A percentile compares a stretch with the other conserved stretches of the same genome.
phyloP scores from a whole-genome alignment of 495 filamentous ascomycete genomes.

The Cercophora sp. region DNA sequence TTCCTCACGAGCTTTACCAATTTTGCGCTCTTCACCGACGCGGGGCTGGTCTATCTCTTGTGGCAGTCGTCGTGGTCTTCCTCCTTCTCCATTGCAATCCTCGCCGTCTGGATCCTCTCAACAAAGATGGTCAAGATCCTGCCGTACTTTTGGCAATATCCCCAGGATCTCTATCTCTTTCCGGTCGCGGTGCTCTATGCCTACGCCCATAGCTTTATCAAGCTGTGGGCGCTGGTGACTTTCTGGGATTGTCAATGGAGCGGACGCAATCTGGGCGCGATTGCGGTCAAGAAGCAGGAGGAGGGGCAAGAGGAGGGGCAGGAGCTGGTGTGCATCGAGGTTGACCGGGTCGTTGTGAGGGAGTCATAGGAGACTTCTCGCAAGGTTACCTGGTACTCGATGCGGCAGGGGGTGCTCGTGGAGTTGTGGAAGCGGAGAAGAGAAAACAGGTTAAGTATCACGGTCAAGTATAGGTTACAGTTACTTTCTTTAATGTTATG shows the following conservation, averaged over 20 bases:
- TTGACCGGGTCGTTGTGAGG: no score
- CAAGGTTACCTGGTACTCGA: no score
- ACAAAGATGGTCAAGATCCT: conserved; percentile 61
- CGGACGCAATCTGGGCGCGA: conserved; percentile 20
- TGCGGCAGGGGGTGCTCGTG: no score
- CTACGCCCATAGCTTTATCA: conserved; percentile 60
- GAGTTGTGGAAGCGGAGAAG: no score
- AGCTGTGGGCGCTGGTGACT: conserved; percentile 58
- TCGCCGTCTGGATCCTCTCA: conserved; percentile 42
- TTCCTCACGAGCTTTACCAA: conserved; percentile 57
- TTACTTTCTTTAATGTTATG: no score
- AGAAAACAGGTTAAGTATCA: no score
- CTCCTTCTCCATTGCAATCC: conserved; percentile 6
- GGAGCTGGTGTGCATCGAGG: no score
- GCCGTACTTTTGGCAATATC: conserved; percentile 54
- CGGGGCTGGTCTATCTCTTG: conserved; percentile 36
- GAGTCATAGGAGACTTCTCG: no score
- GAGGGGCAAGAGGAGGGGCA: no score
- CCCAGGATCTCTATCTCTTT: conserved; percentile 52
- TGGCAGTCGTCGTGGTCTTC: neutral
- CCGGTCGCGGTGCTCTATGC: conserved; percentile 54
- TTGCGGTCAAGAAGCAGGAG: no score
- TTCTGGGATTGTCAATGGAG: conserved; percentile 34
- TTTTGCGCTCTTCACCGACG: conserved; percentile 55
- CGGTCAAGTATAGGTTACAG: no score